Evolutionary conservation across 352 stramenopile species (phyloP).

Genomic region (Globisporangium takayamanum): DNA sequence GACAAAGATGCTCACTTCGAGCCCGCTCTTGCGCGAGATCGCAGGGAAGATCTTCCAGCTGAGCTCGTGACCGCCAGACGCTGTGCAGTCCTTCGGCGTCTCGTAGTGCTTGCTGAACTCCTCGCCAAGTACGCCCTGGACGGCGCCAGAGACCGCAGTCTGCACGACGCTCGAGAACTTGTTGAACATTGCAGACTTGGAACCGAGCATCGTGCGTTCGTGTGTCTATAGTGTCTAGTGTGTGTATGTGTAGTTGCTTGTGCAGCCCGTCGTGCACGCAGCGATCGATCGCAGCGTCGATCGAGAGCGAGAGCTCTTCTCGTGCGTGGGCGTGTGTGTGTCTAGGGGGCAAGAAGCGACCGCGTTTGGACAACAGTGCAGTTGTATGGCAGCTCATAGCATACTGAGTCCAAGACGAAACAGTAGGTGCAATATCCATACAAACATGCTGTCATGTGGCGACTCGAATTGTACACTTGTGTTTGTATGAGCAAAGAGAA

Average conservation of each 20-base stretch:
- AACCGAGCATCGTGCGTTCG: slow-evolving; percentile 1
- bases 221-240: neutral
- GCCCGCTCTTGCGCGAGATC: slow-evolving; percentile 68
- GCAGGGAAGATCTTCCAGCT: slow-evolving; percentile 82
- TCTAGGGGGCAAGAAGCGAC: too few relatives aligned
- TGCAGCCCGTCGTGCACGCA: neutral
- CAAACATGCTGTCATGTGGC: too few relatives aligned
- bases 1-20: slow-evolving; percentile 80
- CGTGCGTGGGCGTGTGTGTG: neutral
- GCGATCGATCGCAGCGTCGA: neutral
- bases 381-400: too few relatives aligned
- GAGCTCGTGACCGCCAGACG: slow-evolving; percentile 77
- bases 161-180: slow-evolving; percentile 70
- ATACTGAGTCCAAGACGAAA: too few relatives aligned
- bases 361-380: too few relatives aligned
- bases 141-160: slow-evolving; percentile 42
- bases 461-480: too few relatives aligned
- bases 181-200: slow-evolving; percentile 57
- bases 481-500: too few relatives aligned
- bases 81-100: slow-evolving; percentile 80
- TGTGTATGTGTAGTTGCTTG: neutral
- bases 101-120: slow-evolving; percentile 85
- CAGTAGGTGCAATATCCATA: too few relatives aligned
- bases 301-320: neutral
- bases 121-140: slow-evolving; percentile 57